Percentiles rank a stretch among this genome's conserved stretches.
phyloP scores from a whole-genome alignment of 2,329 filamentous ascomycete genomes.

The Stachybotrys echinatus region DNA sequence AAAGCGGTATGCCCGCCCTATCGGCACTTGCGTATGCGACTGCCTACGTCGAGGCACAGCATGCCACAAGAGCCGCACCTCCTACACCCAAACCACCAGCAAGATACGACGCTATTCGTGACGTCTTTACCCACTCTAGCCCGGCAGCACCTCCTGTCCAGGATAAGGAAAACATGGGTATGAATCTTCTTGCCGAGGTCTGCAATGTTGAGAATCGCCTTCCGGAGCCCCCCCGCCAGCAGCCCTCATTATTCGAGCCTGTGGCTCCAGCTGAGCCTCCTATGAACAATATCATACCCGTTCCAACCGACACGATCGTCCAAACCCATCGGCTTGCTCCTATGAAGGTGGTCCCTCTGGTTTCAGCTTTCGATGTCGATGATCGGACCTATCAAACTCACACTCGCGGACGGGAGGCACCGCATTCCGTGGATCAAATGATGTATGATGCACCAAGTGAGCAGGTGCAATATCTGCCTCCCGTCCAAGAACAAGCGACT shows the following conservation, averaged over 20 bases:
- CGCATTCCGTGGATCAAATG: too few species aligned
- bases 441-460: slow-evolving; percentile 16
- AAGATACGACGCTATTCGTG: slow-evolving; percentile 32
- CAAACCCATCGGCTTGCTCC: too few species aligned
- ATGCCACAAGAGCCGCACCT: slow-evolving; percentile 16
- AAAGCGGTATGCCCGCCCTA: slow-evolving; percentile 20
- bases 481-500: slow-evolving; percentile 17
- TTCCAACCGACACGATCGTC: too few species aligned
- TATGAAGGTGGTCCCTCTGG: too few species aligned
- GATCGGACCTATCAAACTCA: too few species aligned
- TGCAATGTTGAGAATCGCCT: slow-evolving; percentile 24
- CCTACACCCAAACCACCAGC: slow-evolving; percentile 22
- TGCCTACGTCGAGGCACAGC: slow-evolving; percentile 23
- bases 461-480: slow-evolving; percentile 16
- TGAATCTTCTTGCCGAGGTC: slow-evolving; percentile 28
- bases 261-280: too few species aligned
- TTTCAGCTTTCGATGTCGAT: too few species aligned
- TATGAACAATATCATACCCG: too few species aligned
- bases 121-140: slow-evolving; percentile 33
- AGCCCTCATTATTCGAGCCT: too few species aligned
- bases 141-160: slow-evolving; percentile 16
- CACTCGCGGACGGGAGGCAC: too few species aligned
- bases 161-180: slow-evolving; percentile 16
- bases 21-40: slow-evolving; percentile 24
- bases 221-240: slow-evolving; percentile 9